Evolutionary conservation across 176 grass and related monocot genomes (phyloP).

Genomic region (Hordeum marinum): DNA sequence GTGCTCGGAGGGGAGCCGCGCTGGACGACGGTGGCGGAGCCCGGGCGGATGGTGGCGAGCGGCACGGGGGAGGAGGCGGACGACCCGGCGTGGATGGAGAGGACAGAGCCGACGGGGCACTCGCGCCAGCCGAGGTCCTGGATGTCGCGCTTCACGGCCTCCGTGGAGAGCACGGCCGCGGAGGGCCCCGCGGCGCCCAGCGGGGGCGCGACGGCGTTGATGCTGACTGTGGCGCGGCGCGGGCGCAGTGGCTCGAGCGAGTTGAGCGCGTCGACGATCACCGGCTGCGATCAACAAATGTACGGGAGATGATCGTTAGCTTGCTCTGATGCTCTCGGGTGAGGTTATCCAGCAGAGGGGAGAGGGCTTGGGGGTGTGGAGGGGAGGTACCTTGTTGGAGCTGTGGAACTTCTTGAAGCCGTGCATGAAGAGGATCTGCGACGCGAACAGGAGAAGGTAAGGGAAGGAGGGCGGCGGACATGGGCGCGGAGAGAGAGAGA

Average conservation of each 20-base stretch:
- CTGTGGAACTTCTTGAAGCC: slow-evolving; percentile 40
- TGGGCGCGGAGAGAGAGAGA: background rate
- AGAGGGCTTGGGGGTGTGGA: background rate
- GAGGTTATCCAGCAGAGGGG: background rate
- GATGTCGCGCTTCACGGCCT: slow-evolving; percentile 41
- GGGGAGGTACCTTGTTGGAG: slow-evolving; percentile 27
- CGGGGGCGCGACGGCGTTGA: slow-evolving; percentile 22
- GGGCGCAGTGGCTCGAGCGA: slow-evolving; percentile 50
- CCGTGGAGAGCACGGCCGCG: slow-evolving; percentile 31
- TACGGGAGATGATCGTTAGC: background rate
- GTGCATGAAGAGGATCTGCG: slow-evolving; percentile 69
- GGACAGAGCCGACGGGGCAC: slow-evolving; percentile 55
- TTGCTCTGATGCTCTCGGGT: background rate
- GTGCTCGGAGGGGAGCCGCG: background rate
- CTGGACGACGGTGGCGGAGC: background rate
- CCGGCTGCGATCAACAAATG: background rate
- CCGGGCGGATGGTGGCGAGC: slow-evolving; percentile 16
- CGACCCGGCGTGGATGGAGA: slow-evolving; percentile 28
- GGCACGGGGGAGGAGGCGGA: background rate
- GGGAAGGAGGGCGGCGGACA: background rate
- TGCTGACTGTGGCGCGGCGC: slow-evolving; percentile 39
- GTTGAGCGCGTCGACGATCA: slow-evolving; percentile 44
- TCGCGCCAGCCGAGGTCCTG: slow-evolving; percentile 60
- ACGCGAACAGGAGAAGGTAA: background rate
- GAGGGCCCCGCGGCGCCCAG: background rate